A percentile compares a stretch with the other conserved stretches of the same genome.
Conservation (phyloP, 2,329 filamentous ascomycete genomes). For the Ophiognomonia clavigignenti-juglandacearum region DNA sequence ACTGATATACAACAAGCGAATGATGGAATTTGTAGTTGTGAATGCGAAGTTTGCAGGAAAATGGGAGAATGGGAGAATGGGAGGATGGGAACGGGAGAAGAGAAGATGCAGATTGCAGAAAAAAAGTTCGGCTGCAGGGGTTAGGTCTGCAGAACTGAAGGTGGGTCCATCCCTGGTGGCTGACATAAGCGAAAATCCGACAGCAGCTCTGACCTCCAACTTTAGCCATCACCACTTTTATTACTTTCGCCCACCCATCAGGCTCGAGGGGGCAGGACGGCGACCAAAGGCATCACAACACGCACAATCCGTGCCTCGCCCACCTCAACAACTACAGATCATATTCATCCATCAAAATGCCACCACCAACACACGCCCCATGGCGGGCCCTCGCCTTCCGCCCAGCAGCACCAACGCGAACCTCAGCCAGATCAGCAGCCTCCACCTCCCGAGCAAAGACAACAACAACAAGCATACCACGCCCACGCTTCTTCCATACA, state of each 20-base stretch:
- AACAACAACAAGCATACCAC: neutral
- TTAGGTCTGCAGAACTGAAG: neutral
- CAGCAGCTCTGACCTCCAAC: slow-evolving; percentile 1
- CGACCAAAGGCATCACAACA: neutral
- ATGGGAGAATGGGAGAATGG: too few relatives aligned
- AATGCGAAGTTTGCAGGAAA: slow-evolving; percentile 3
- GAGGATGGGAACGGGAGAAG: slow-evolving; percentile 1
- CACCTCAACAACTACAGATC: neutral
- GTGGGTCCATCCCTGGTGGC: slow-evolving; percentile 4
- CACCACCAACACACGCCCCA: slow-evolving; percentile 18
- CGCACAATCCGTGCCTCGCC: neutral
- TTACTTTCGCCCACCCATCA: neutral
- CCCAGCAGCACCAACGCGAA: neutral
- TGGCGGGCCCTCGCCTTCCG: slow-evolving; percentile 19
- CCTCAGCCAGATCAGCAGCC: neutral
- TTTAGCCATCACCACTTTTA: neutral
- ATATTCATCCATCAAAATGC: neutral
- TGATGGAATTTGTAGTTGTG: neutral
- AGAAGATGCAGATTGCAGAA: too few relatives aligned
- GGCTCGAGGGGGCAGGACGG: slow-evolving; percentile 7
- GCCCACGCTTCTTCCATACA: slow-evolving; percentile 20
- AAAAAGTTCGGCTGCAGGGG: slow-evolving; percentile 15
- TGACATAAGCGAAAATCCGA: slow-evolving; percentile 6
- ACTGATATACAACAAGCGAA: neutral
- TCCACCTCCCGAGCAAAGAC: neutral